Conservation (phyloP, 2,329 filamentous ascomycete genomes). For the Paracorniculantispora psalliotae region DNA sequence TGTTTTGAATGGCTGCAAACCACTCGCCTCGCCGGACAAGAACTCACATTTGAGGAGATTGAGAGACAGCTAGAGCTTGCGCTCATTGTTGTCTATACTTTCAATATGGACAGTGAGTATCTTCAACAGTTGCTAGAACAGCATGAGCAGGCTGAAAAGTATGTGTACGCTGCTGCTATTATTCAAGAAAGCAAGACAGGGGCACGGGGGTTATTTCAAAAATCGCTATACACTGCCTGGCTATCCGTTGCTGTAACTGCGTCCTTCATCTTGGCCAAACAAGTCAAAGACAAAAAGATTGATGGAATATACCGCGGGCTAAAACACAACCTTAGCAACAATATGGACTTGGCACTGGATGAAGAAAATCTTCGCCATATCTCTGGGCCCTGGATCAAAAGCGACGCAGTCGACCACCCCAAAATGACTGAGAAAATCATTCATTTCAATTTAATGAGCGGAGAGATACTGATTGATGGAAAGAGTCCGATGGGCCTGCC, state of each 20-base stretch:
- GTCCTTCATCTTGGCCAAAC: neutral
- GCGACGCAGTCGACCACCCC: rapidly evolving
- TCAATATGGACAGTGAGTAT: neutral
- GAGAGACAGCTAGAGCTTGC: neutral
- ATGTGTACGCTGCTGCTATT: neutral
- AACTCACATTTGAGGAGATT: neutral
- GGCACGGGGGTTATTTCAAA: neutral
- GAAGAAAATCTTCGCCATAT: neutral
- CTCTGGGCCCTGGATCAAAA: neutral
- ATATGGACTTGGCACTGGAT: neutral
- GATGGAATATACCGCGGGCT: neutral
- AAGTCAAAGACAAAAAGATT: neutral
- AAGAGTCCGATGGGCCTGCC: neutral
- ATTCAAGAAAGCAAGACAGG: neutral
- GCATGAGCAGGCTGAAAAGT: neutral
- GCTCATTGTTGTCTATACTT: neutral
- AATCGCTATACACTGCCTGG: neutral
- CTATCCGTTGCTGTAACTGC: neutral
- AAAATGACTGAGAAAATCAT: neutral
- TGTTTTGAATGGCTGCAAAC: neutral
- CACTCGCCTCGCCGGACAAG: rapidly evolving
- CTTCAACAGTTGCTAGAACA: too few relatives aligned
- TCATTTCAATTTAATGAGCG: slow-evolving; percentile 13
- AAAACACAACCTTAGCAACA: rapidly evolving
- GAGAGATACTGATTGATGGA: neutral